Base-by-base conservation (phyloP, 352 stramenopile genomes). In the Pythium plurisporium region DNA sequence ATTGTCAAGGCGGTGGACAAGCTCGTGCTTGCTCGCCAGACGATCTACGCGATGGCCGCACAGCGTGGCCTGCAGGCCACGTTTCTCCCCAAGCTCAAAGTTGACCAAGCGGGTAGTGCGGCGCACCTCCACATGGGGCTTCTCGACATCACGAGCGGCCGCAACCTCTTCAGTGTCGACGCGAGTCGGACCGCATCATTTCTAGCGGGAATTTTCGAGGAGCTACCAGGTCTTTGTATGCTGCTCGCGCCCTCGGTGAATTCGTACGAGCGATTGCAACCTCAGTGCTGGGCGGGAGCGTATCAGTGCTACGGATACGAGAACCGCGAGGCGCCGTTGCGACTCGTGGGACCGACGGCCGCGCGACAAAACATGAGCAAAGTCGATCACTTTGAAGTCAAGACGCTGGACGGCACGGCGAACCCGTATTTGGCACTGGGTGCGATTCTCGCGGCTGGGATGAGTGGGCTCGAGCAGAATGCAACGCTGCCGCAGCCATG, bases 271-370 rank as follows among this genome's bases (percentile, higher is more conserved):
- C 54, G 67, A 1, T 45, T 74, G 11, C 63, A 68, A 44, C 67
- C 67, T 20, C 22, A 61, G 5, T 71, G 67, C 46, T 74, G 67
- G 67, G 67, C 67, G 0, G 62, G 67, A 0, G 62, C 67, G 20
- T 66, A 56, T 38, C 53, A 58, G n/a, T 74, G 67, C 67, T 69
- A 69, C 43, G 67, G 67, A 19, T 74, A 64, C 46, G 67, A 74
- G 46, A 74, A 74, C 59, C 47, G 55, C 2, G 65, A 73, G 43
- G 65, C 65, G 1, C 61, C 65, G 4, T 41, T 73, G 27, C 65
- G 65, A 9, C 31, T 69, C 10, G 60, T 70, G 8, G 51, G 62
- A 0, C 45, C 43, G 15, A 46, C 48, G 20, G 25, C 42, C 0
- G 53, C 53, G 3, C 29, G 36, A 1, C 27, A 57, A 4, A 29